phyloP scores from a whole-genome alignment of 768 basidiomycete genomes.

The Suillus subluteus region DNA sequence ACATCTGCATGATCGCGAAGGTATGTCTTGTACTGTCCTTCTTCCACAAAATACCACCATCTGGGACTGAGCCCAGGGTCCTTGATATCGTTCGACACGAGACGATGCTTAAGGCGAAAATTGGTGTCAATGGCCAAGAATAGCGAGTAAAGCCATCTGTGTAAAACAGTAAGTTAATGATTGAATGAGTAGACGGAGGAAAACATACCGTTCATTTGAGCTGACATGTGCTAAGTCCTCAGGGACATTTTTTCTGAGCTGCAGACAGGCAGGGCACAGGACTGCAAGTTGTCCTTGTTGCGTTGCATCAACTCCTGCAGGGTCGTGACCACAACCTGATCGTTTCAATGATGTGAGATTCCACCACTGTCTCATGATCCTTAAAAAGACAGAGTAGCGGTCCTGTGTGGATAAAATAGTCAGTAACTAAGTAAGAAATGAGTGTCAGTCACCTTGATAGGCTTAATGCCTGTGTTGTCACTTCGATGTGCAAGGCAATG shows the following conservation, averaged over 20 bases:
- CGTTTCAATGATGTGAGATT: too few species aligned
- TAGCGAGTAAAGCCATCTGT: constrained; percentile 31
- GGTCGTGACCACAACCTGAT: too few species aligned
- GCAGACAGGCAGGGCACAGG: too few species aligned
- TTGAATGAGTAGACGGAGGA: background rate
- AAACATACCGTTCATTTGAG: background rate
- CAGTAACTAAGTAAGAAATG: background rate
- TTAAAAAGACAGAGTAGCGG: too few species aligned
- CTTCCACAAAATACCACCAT: too few species aligned
- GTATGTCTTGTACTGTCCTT: too few species aligned
- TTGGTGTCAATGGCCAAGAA: constrained; percentile 28
- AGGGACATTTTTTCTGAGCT: constrained; percentile 33
- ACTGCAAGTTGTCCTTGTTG: too few species aligned
- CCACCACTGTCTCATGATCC: too few species aligned
- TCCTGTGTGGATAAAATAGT: constrained; percentile 24
- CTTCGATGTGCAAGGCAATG: constrained; percentile 23
- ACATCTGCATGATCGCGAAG: too few species aligned
- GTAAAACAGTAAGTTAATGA: constrained; percentile 1
- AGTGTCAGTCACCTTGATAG: constrained; percentile 23
- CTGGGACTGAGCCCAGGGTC: constrained; percentile 29
- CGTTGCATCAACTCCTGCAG: too few species aligned
- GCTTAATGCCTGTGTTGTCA: constrained; percentile 29
- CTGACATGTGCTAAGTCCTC: constrained; percentile 16
- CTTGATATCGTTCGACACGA: constrained; percentile 12
- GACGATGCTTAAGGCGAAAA: constrained; percentile 35